Conservation (phyloP, 1,284 basidiomycete genomes). For the Sanguinoderma infundibulare region DNA sequence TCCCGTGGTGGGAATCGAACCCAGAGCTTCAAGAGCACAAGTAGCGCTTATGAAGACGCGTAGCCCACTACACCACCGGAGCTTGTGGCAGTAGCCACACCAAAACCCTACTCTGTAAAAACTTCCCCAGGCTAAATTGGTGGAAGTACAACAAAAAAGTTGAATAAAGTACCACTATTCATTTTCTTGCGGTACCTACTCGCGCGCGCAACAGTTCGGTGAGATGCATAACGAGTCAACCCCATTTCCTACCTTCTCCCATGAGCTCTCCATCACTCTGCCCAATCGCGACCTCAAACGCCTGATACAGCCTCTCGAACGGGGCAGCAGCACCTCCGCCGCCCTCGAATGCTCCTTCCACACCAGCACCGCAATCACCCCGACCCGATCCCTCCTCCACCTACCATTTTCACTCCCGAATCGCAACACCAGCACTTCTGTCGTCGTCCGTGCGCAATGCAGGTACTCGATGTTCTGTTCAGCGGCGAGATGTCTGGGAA, state of each 20-base stretch:
- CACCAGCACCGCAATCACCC: conserved; percentile 48
- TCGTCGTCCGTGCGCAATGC: conserved; percentile 7
- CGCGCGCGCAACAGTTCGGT: too few species aligned
- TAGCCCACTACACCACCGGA: too few species aligned
- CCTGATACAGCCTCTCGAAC: conserved; percentile 57
- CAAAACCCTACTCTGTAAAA: too few species aligned
- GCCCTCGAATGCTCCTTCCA: conserved; percentile 55
- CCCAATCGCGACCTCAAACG: conserved; percentile 28
- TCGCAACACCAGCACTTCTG: conserved; percentile 41
- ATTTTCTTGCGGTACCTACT: too few species aligned
- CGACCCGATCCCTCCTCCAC: conserved; percentile 59
- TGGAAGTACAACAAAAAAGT: too few species aligned
- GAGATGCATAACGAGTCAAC: too few species aligned
- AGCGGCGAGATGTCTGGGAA: conserved; percentile 14
- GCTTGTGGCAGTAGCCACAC: too few species aligned
- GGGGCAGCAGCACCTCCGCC: conserved; percentile 50
- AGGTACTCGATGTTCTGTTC: conserved; percentile 19
- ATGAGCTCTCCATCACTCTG: conserved; percentile 39
- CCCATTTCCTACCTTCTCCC: conserved; percentile 40
- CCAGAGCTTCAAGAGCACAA: too few species aligned
- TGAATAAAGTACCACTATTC: too few species aligned
- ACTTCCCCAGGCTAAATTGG: too few species aligned
- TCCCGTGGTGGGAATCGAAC: too few species aligned
- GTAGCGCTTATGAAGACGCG: too few species aligned
- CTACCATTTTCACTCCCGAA: conserved; percentile 60